phyloP scores from a whole-genome alignment of 371 early-diverging fungal species.

The Mortierella sp. region DNA sequence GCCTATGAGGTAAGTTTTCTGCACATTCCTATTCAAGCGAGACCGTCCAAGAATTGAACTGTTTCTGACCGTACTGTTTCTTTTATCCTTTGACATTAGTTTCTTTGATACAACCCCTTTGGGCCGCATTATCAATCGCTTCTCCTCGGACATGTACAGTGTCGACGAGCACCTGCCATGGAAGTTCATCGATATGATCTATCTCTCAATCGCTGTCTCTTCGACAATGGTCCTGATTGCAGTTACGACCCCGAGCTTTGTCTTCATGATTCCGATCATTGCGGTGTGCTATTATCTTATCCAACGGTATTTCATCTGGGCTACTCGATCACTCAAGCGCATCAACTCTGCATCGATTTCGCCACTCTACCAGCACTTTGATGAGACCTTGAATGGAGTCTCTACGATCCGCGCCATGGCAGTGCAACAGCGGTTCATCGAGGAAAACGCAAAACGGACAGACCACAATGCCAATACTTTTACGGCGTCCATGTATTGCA shows the following conservation, averaged over 20 bases:
- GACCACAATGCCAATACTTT: slow-evolving; percentile 55
- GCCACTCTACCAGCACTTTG: slow-evolving; percentile 59
- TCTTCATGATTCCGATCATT: slow-evolving; percentile 37
- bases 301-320: slow-evolving; percentile 72
- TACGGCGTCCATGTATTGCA: slow-evolving; percentile 21
- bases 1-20: no score
- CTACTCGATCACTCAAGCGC: slow-evolving; percentile 21
- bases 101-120: slow-evolving; percentile 56
- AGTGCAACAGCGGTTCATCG: slow-evolving; percentile 25
- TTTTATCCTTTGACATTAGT: no score
- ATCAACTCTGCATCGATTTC: slow-evolving; percentile 59
- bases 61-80: no score
- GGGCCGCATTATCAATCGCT: slow-evolving; percentile 85
- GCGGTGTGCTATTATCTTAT: slow-evolving; percentile 65
- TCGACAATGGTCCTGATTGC: slow-evolving; percentile 42
- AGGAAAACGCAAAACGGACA: slow-evolving; percentile 43
- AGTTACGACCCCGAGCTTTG: slow-evolving; percentile 39
- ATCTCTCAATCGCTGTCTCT: slow-evolving; percentile 21
- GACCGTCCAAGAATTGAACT: no score
- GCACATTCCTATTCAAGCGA: no score
- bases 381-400: slow-evolving; percentile 59
- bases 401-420: slow-evolving; percentile 48
- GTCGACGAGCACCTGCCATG: slow-evolving; percentile 35
- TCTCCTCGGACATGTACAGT: slow-evolving; percentile 54
- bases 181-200: slow-evolving; percentile 27